Conservation (phyloP, 2,329 filamentous ascomycete genomes). For the Nemania abortiva region DNA sequence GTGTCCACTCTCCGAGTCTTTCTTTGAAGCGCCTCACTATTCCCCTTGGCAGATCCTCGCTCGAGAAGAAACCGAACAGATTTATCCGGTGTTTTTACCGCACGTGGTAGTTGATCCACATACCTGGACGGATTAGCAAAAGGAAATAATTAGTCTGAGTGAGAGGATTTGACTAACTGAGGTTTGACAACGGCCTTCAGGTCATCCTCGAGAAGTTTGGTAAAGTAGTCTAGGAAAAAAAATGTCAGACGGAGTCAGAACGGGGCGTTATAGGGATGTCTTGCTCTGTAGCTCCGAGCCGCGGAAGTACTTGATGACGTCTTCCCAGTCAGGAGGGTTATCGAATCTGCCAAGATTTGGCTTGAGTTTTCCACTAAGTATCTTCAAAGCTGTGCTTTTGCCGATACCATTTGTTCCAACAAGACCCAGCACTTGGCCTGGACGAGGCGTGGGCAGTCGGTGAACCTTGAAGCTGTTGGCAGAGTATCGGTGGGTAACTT, state of each 20-base stretch:
- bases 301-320: constrained; percentile 98
- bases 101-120: constrained; percentile 96
- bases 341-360: constrained; percentile 95
- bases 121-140: constrained; percentile 60
- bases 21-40: constrained; percentile 54
- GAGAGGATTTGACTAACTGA: constrained; percentile 61
- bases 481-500: constrained; percentile 98
- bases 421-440: constrained; percentile 93
- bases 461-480: constrained; percentile 99
- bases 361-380: constrained; percentile 98
- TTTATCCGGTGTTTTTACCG: constrained; percentile 85
- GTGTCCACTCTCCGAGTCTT: background rate
- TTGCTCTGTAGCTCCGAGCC: constrained; percentile 92
- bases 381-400: constrained; percentile 99
- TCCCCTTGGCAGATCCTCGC: constrained; percentile 79
- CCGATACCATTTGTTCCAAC: constrained; percentile 99
- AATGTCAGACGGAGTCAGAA: constrained; percentile 37
- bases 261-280: constrained; percentile 8
- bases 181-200: constrained; percentile 98
- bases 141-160: no score
- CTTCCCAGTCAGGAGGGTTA: constrained; percentile 98
- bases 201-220: constrained; percentile 96
- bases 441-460: constrained; percentile 92
- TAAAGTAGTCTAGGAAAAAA: constrained; percentile 84
- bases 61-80: constrained; percentile 83